Evolutionary conservation across 176 grass and related monocot genomes (phyloP).

Genomic region (Panicum miliaceum): DNA sequence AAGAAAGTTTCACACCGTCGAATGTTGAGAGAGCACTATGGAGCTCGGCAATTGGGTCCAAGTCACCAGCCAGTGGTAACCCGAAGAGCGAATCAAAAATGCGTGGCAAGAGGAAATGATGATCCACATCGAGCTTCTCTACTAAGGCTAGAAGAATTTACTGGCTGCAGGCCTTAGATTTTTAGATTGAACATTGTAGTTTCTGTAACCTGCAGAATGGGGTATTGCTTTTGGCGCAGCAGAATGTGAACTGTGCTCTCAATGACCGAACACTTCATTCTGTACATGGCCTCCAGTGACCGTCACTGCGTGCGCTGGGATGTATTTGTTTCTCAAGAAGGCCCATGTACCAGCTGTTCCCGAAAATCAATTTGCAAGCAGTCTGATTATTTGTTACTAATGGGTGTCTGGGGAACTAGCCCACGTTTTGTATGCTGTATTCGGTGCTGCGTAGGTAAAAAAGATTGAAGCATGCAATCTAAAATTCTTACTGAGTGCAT

Average conservation of each 20-base stretch:
- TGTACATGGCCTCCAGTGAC: neutral
- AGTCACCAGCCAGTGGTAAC: slow-evolving; percentile 39
- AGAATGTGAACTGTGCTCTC: slow-evolving; percentile 7
- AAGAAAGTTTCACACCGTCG: slow-evolving; percentile 63
- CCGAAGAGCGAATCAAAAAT: slow-evolving; percentile 30
- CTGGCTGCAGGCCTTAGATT: neutral
- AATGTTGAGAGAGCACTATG: slow-evolving; percentile 78
- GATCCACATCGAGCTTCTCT: slow-evolving; percentile 1
- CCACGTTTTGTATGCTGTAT: neutral
- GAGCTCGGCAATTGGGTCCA: slow-evolving; percentile 72
- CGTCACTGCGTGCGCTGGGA: neutral
- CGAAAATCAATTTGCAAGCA: neutral
- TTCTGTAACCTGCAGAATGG: slow-evolving; percentile 12
- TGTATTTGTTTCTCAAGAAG: slow-evolving; percentile 3
- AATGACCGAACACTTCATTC: neutral
- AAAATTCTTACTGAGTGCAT: neutral
- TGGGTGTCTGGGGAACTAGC: neutral
- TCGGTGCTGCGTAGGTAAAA: neutral
- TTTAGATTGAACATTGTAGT: slow-evolving; percentile 17
- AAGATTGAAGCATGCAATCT: neutral
- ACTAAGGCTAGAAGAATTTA: slow-evolving; percentile 4
- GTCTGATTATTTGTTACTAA: neutral
- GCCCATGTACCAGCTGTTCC: neutral
- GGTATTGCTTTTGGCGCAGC: slow-evolving; percentile 1
- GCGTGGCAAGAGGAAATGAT: slow-evolving; percentile 67